Base-by-base conservation (phyloP, 495 filamentous ascomycete genomes). In the Daldinia vernicosa region DNA sequence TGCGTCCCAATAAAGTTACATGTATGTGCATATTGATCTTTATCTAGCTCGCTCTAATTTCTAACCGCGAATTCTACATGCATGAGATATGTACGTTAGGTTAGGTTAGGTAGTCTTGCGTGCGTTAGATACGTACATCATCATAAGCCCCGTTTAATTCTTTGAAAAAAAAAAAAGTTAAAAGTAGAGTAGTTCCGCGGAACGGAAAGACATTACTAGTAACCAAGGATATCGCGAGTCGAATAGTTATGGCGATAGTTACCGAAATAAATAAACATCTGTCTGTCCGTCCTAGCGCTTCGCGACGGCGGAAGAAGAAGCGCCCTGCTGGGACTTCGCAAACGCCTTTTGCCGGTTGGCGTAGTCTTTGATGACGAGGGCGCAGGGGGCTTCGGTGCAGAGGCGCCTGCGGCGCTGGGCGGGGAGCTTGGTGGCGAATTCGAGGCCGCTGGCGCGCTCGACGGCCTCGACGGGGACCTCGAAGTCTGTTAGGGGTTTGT, bases 391-490 rank as follows among this genome's bases (percentile, higher is more conserved):
- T 81, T 99, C 94, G 68, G 91, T 85, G 81, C 95, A 99, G 47
- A 99, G 83, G 67, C 89, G 86, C 83, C 89, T 93, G 73, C 91
- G 85, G 72, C 93, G 87, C 69, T 86, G 81, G 6, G 79, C 79
- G 1, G 94, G 92, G 75, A 99, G 76, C 80, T 92, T 91, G 12
- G 84, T 82, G 9, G 92, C 92, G 83, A 99, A 99, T 76, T 97
- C 93, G 74, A 99, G 79, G 9, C 95, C 95, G 75, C 89, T 93
- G 0, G 95, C 94, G 60, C 93, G 84, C 88, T 99, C 95, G 28
- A 99, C 88, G 17, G 89, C 91, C 84, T 97, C 94, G 22, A 99
- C 73, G 1, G 95, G 94, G 19, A 98, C 96, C 85, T 97, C 94
- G 75, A 98, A 99, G 73, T 97, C 93, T 15, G 85, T 83, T 71